A percentile compares a stretch with the other conserved stretches of the same genome.
These are phyloP conservation scores for Ustilago cynodontis DNA, from an alignment of 1,284 basidiomycete species.

Conservation along the genomic window DNA sequence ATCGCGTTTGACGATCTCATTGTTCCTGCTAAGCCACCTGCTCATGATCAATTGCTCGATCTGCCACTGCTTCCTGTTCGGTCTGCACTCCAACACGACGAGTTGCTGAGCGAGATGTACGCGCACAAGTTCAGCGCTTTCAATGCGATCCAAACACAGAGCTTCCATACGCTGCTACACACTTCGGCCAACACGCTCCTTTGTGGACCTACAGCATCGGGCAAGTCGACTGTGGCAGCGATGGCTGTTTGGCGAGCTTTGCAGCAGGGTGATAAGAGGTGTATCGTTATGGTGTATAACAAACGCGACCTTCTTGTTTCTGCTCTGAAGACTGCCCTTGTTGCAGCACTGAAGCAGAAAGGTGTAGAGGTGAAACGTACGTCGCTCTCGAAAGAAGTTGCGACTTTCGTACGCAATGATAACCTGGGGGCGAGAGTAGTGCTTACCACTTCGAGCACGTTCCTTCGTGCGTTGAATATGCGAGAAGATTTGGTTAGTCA, in stretches of 20 bases:
- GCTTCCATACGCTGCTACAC: conserved; percentile 84
- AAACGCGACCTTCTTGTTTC: conserved; percentile 28
- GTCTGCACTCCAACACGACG: conserved; percentile 71
- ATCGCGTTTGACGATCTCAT: conserved; percentile 79
- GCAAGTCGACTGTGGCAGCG: conserved; percentile 80
- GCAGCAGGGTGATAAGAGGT: conserved; percentile 15
- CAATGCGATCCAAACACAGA: conserved; percentile 90
- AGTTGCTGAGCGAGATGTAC: conserved; percentile 59
- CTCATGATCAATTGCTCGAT: conserved; percentile 80
- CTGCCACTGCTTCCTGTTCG: conserved; percentile 82
- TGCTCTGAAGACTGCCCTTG: conserved; percentile 18
- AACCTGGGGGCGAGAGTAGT: conserved; percentile 53
- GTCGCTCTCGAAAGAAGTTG: conserved; percentile 26
- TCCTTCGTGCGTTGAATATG: conserved; percentile 63
- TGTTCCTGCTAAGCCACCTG: conserved; percentile 80
- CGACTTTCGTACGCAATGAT: conserved; percentile 21
- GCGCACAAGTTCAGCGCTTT: conserved; percentile 74
- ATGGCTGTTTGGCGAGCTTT: conserved; percentile 42
- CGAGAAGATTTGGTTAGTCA: conserved; percentile 19
- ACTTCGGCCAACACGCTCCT: conserved; percentile 81
- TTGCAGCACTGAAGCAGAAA: conserved; percentile 32
- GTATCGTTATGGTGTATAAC: conserved; percentile 25
- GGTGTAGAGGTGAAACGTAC: conserved; percentile 33
- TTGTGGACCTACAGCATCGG: conserved; percentile 83
- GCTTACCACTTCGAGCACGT: conserved; percentile 69